Percentiles rank a stretch among this genome's conserved stretches.
Conservation (phyloP, 1,284 basidiomycete genomes). For the Marasmius tenuissimus region DNA sequence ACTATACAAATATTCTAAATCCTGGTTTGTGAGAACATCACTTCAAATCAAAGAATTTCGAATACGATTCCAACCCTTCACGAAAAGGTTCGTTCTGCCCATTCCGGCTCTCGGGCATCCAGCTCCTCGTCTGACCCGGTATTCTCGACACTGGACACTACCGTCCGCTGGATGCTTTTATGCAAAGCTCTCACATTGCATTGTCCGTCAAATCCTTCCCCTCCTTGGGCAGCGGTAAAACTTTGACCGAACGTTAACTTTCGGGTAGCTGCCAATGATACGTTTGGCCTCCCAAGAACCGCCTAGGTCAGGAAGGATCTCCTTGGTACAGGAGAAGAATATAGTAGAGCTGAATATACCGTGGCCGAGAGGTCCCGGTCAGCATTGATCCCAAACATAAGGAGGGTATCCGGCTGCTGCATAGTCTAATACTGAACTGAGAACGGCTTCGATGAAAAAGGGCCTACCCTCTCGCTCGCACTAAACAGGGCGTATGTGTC, state of each 20-base stretch:
- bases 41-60: too few species aligned
- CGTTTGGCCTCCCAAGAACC: conserved; percentile 62
- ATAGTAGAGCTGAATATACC: conserved; percentile 28
- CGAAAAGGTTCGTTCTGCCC: too few species aligned
- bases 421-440: conserved; percentile 67
- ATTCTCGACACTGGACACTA: too few species aligned
- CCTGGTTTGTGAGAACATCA: too few species aligned
- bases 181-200: too few species aligned
- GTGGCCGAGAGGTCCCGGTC: conserved; percentile 52
- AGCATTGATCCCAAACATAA: conserved; percentile 59
- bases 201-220: too few species aligned
- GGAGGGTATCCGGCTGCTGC: conserved; percentile 59
- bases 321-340: background rate
- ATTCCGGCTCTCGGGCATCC: too few species aligned
- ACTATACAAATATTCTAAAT: too few species aligned
- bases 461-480: conserved; percentile 13
- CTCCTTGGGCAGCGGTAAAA: conserved; percentile 36
- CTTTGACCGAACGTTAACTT: conserved; percentile 40
- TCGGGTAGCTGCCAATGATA: conserved; percentile 51
- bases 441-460: conserved; percentile 42
- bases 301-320: conserved; percentile 26
- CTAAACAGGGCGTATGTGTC: conserved; percentile 39
- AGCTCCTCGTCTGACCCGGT: too few species aligned
- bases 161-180: too few species aligned
- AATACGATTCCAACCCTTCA: too few species aligned